phyloP scores from a whole-genome alignment of 495 filamentous ascomycete species.

The Aeminium ludgeri region DNA sequence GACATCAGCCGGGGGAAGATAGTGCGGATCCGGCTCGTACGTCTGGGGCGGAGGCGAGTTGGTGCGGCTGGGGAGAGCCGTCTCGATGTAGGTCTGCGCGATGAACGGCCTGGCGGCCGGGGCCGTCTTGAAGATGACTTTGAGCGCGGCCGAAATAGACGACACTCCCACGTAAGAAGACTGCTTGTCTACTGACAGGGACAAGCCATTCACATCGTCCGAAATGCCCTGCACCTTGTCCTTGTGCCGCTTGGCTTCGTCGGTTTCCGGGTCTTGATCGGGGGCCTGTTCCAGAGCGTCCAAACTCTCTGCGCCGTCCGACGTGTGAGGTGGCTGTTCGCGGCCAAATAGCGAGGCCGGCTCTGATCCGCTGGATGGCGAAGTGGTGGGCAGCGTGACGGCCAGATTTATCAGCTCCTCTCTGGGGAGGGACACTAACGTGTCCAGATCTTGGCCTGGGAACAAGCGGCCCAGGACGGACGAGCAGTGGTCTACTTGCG shows the following conservation, averaged over 20 bases:
- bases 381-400: constrained; percentile 20
- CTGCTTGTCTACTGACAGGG: constrained; percentile 51
- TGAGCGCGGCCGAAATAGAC: constrained; percentile 62
- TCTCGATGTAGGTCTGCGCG: constrained; percentile 25
- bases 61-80: constrained; percentile 19
- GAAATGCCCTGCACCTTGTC: constrained; percentile 44
- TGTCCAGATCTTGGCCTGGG: constrained; percentile 30
- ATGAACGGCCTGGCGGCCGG: constrained; percentile 45
- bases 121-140: constrained; percentile 64
- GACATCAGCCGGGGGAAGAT: constrained; percentile 22
- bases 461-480: constrained; percentile 30
- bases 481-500: constrained; percentile 17
- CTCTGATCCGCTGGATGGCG: constrained; percentile 25
- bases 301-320: constrained; percentile 24
- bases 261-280: constrained; percentile 19
- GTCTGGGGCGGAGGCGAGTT: constrained; percentile 21
- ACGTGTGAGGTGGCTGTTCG: constrained; percentile 8
- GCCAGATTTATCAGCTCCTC: constrained; percentile 35
- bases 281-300: constrained; percentile 26
- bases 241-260: constrained; percentile 20
- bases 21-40: constrained; percentile 18
- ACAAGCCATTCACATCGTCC: constrained; percentile 68
- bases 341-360: background rate
- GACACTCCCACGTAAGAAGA: constrained; percentile 70
- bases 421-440: constrained; percentile 29